A percentile compares a stretch with the other conserved stretches of the same genome.
These are phyloP conservation scores for Trypanosoma melophagium DNA, from an alignment of 208 protist genomes.

Conservation along the genomic window DNA sequence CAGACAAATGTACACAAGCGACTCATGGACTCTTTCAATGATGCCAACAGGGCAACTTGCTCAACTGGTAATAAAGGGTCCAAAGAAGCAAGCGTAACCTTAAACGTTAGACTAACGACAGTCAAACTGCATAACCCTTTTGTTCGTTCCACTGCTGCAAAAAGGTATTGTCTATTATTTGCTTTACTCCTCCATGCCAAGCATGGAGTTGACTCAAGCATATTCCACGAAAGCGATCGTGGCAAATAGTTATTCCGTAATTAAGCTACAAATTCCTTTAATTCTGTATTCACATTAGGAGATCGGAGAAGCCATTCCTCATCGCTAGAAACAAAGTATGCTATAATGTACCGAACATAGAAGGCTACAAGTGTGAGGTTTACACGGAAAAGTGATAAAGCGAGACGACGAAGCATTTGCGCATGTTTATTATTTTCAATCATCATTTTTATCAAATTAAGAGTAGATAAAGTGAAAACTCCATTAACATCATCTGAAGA, in stretches of 20 bases:
- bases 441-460: conserved; percentile 22
- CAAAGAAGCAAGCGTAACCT: conserved; percentile 1
- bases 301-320: conserved; percentile 9
- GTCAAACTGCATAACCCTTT: conserved; percentile 20
- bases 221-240: not conserved
- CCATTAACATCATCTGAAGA: not conserved
- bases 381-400: conserved; percentile 6
- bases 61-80: conserved; percentile 6
- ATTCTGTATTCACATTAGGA: not conserved
- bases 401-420: not conserved
- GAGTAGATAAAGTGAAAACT: conserved; percentile 18
- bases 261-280: not conserved
- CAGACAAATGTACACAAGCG: conserved; percentile 4
- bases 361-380: not conserved
- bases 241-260: conserved; percentile 2
- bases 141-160: conserved; percentile 18
- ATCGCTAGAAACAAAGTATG: conserved; percentile 23
- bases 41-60: not conserved
- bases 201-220: conserved; percentile 8
- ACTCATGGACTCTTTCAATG: not conserved
- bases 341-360: conserved; percentile 22
- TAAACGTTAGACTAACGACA: not conserved
- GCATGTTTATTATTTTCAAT: conserved; percentile 11
- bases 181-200: conserved; percentile 12
- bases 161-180: conserved; percentile 5